phyloP scores from a whole-genome alignment of 306 rosid genomes.

The Gastrolobium villosum region DNA sequence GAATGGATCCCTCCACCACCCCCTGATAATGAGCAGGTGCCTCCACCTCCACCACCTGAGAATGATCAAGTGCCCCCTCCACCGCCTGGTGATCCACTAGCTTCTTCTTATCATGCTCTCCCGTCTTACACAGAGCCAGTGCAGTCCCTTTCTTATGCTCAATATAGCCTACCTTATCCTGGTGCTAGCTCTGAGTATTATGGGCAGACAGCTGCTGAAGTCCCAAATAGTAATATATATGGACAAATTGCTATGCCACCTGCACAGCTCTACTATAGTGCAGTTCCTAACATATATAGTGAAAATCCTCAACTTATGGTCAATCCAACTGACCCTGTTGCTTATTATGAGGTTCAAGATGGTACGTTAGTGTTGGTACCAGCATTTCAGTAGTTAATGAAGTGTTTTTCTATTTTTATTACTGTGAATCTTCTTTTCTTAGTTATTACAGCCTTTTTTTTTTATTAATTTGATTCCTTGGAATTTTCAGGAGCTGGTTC shows the following conservation, averaged over 20 bases:
- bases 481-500: slow-evolving; percentile 55
- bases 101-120: slow-evolving; percentile 56
- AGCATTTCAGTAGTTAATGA: slow-evolving; percentile 46
- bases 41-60: slow-evolving; percentile 95
- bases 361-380: slow-evolving; percentile 50
- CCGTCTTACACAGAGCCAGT: slow-evolving; percentile 71
- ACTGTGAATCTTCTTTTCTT: slow-evolving; percentile 39
- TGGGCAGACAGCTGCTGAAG: slow-evolving; percentile 66
- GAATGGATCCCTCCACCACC: slow-evolving; percentile 99
- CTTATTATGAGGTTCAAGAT: slow-evolving; percentile 71
- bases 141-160: slow-evolving; percentile 68
- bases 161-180: slow-evolving; percentile 66
- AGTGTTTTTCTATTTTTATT: slow-evolving; percentile 42
- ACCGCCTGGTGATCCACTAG: slow-evolving; percentile 84
- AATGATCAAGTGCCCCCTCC: slow-evolving; percentile 83
- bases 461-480: slow-evolving; percentile 40
- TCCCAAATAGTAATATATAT: slow-evolving; percentile 60
- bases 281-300: slow-evolving; percentile 63
- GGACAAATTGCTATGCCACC: slow-evolving; percentile 70
- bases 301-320: slow-evolving; percentile 63
- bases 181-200: slow-evolving; percentile 69
- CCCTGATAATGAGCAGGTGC: slow-evolving; percentile 84
- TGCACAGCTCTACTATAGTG: slow-evolving; percentile 71
- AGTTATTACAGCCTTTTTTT: slow-evolving; percentile 40
- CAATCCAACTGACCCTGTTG: slow-evolving; percentile 62